Evolutionary conservation across 1,284 basidiomycete genomes (phyloP).

Genomic region (Phaffia rhodozyma): DNA sequence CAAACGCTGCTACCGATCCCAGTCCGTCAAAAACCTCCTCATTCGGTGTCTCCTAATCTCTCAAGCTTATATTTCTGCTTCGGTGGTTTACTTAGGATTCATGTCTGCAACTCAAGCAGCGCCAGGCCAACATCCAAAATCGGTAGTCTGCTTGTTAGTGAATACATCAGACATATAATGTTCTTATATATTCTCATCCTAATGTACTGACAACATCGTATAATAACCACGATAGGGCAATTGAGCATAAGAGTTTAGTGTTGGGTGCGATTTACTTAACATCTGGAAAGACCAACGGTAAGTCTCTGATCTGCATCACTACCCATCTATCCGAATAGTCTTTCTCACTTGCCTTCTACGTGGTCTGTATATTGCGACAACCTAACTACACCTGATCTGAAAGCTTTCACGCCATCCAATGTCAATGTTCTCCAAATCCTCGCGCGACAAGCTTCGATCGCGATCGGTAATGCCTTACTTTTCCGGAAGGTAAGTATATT

Average conservation of each 20-base stretch:
- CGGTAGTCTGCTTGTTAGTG: conserved; percentile 2
- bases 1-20: conserved; percentile 1
- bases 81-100: background rate
- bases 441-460: conserved; percentile 11
- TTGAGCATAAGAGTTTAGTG: background rate
- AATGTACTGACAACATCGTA: background rate
- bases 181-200: background rate
- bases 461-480: conserved; percentile 8
- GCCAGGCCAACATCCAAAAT: background rate
- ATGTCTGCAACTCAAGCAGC: background rate
- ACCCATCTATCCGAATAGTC: background rate
- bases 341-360: background rate
- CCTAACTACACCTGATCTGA: background rate
- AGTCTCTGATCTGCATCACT: background rate
- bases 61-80: background rate
- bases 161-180: background rate
- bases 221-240: background rate
- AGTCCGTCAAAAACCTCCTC: background rate
- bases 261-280: conserved; percentile 12
- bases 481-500: background rate
- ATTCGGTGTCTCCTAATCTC: background rate
- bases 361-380: too few species aligned
- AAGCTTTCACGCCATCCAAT: conserved; percentile 1
- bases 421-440: conserved; percentile 11
- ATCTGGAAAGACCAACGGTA: conserved; percentile 2